A percentile compares a stretch with the other conserved stretches of the same genome.
phyloP scores from a whole-genome alignment of 805 yeast species.

The Nakazawaea laoshanensis region DNA sequence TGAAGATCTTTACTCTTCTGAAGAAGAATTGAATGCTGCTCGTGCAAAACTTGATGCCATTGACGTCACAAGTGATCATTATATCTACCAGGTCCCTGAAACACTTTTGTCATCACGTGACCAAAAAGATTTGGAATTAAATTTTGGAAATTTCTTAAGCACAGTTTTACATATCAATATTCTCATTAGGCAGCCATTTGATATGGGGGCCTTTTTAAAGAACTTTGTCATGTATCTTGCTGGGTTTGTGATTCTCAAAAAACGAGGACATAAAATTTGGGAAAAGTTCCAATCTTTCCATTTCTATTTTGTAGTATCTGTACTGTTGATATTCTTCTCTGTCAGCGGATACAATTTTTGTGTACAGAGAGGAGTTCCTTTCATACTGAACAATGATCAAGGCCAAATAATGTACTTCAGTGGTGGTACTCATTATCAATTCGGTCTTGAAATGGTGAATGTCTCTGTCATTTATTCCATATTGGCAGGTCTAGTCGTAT shows the following conservation, averaged over 20 bases:
- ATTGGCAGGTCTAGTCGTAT: conserved; percentile 32
- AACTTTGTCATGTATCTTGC: conserved; percentile 39
- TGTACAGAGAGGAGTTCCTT: conserved; percentile 51
- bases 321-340: conserved; percentile 30
- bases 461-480: conserved; percentile 41
- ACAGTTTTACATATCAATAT: conserved; percentile 34
- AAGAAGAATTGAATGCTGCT: conserved; percentile 14
- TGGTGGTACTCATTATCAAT: conserved; percentile 61
- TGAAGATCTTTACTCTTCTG: conserved; percentile 17
- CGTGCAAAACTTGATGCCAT: conserved; percentile 11
- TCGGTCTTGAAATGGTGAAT: conserved; percentile 57
- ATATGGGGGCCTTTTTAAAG: conserved; percentile 29
- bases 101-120: conserved; percentile 15
- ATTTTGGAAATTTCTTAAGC: conserved; percentile 48
- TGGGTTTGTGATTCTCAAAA: conserved; percentile 38
- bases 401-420: conserved; percentile 48
- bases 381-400: conserved; percentile 43
- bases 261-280: conserved; percentile 27
- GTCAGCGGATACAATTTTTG: conserved; percentile 62
- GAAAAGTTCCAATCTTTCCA: conserved; percentile 11
- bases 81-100: conserved; percentile 16
- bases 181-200: conserved; percentile 32
- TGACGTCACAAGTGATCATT: conserved; percentile 18
- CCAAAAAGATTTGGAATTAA: conserved; percentile 27
- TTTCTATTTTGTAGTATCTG: conserved; percentile 6